Evolutionary conservation across 75 land plant species (phyloP), one percentile per base, ranked within the genome.

Genomic region (Pinus albicaulis): DNA sequence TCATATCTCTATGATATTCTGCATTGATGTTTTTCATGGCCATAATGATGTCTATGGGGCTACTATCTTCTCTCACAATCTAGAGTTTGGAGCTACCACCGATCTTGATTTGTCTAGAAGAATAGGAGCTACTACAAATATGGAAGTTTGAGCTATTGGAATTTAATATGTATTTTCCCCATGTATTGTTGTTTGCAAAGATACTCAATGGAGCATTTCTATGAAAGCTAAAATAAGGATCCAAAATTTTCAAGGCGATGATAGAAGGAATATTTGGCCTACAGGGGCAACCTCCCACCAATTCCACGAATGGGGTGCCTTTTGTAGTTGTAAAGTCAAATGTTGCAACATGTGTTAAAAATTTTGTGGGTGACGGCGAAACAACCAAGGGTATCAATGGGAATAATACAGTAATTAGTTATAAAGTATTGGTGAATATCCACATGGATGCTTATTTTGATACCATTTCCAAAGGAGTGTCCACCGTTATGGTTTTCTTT

Each of bases 161-260:
- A n/a, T n/a, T n/a, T n/a, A n/a, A n/a, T 93, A 91, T 73, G 79
- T 53, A 5, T 91, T 93, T 79, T 88, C 93, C 16, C 94, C 94
- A 41, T 87, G 90, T 74, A 74, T 92, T 57, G 92, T 92, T 55
- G 94, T 91, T 22, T 93, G 93, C 72, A 79, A 91, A 76, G 95
- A 93, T 75, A 93, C 95, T 22, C 79, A 93, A 72, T 92, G 95
- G 95, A 93, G 1, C 84, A 93, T 26, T 93, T 94, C 74, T 93
- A 87, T 71, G 96, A 93, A 81, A 94, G 97, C 80, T 94, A 92
- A 77, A 93, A 94, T 62, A 94, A 93, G 71, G 87, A 93, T 71
- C 87, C 80, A 78, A 80, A 11, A 62, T 93, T n/a, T 94, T 93
- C 56, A 76, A 78, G 28, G 69, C 62, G 12, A 82, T 93, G 91